Evolutionary conservation across 441 rosid genomes (phyloP).

Genomic region (Lepidium campestre): DNA sequence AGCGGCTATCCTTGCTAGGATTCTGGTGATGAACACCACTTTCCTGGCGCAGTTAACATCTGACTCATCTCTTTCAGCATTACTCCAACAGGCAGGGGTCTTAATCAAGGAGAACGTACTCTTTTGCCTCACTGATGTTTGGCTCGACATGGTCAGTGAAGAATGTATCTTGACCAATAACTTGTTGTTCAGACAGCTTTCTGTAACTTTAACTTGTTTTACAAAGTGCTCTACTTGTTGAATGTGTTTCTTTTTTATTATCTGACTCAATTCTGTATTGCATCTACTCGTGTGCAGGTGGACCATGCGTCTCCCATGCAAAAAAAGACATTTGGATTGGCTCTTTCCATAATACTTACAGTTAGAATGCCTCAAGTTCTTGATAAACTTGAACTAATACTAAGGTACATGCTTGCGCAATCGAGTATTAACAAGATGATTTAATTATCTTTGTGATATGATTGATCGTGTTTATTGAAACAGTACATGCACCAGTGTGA

Average conservation of each 20-base stretch:
- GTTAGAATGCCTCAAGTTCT: constrained; percentile 90
- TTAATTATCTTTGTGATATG: background rate
- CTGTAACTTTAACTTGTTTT: background rate
- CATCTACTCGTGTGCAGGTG: constrained; percentile 46
- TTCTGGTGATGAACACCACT: constrained; percentile 90
- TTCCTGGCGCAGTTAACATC: constrained; percentile 86
- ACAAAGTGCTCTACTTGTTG: background rate
- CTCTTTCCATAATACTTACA: constrained; percentile 84
- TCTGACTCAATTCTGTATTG: background rate
- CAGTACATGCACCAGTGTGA: constrained; percentile 80
- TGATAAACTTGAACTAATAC: constrained; percentile 87
- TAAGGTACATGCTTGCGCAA: constrained; percentile 47
- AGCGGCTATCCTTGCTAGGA: constrained; percentile 85
- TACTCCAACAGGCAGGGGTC: constrained; percentile 75
- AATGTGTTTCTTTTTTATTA: background rate
- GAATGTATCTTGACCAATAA: constrained; percentile 2
- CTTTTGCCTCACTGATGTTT: constrained; percentile 82
- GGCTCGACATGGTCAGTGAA: constrained; percentile 90
- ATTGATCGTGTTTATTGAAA: constrained; percentile 9
- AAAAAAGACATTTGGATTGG: constrained; percentile 75
- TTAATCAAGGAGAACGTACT: constrained; percentile 66
- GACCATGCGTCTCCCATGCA: constrained; percentile 69
- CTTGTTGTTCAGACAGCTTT: background rate
- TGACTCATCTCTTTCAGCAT: constrained; percentile 65
- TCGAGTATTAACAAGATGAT: background rate